Conservation (phyloP, 306 rosid genomes). For the Prosopis cineraria region DNA sequence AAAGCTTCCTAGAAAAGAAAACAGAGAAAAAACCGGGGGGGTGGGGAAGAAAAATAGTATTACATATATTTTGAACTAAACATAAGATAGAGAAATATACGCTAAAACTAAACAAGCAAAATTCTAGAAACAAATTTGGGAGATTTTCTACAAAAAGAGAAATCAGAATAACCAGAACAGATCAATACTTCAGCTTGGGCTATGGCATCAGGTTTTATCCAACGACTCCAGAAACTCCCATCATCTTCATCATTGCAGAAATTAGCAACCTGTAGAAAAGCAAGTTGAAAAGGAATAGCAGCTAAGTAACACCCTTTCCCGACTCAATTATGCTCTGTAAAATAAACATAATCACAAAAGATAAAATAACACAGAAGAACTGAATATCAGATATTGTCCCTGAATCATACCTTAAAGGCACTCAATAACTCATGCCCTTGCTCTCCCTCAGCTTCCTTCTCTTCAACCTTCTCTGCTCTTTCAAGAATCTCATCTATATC, state of each 20-base stretch:
- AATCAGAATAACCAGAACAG: conserved; percentile 1
- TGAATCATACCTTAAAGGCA: conserved; percentile 88
- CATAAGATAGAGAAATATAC: not conserved
- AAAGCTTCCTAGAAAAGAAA: conserved; percentile 71
- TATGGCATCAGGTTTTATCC: conserved; percentile 91
- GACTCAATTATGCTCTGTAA: not conserved
- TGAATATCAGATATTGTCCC: conserved; percentile 8
- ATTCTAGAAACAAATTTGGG: not conserved
- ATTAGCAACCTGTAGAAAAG: conserved; percentile 77
- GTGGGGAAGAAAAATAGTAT: not conserved
- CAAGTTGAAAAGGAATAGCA: conserved; percentile 8
- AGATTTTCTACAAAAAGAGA: not conserved
- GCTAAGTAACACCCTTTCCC: conserved; percentile 4
- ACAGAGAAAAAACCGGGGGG: not conserved
- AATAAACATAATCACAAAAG: not conserved
- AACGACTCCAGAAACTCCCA: conserved; percentile 98
- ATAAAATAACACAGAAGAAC: not conserved
- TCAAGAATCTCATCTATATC: conserved; percentile 99
- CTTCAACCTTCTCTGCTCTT: conserved; percentile 99
- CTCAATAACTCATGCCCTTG: conserved; percentile 78
- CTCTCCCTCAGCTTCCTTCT: conserved; percentile 75
- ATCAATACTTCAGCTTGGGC: conserved; percentile 85
- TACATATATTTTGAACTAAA: conserved; percentile 14
- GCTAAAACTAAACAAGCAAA: not conserved
- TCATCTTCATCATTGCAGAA: conserved; percentile 89